A percentile compares a stretch with the other conserved stretches of the same genome.
These are phyloP conservation scores for Globisporangium barbulae DNA, from an alignment of 352 stramenopile genomes.

Conservation along the genomic window DNA sequence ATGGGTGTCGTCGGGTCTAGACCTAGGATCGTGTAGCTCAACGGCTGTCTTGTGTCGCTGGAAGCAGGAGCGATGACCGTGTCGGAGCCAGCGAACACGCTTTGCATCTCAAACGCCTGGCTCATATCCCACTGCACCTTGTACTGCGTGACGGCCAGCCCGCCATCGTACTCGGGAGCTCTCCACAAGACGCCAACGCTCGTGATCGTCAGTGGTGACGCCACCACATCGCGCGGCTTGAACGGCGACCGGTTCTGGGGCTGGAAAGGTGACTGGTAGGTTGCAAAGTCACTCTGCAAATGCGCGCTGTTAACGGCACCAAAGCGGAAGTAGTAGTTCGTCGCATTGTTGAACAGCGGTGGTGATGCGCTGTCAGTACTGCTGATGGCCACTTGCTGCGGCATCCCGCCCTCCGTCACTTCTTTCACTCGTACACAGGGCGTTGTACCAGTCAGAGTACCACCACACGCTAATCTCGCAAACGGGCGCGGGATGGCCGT, in stretches of 20 bases:
- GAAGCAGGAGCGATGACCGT: constrained; percentile 21
- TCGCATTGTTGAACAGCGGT: constrained; percentile 19
- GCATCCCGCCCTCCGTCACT: constrained; percentile 34
- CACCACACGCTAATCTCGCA: constrained; percentile 43
- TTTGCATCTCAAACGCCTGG: constrained; percentile 75
- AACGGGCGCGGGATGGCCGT: constrained; percentile 26
- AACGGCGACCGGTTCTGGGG: constrained; percentile 28
- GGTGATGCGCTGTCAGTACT: background rate
- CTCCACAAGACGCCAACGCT: constrained; percentile 74
- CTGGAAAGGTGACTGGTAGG: constrained; percentile 20
- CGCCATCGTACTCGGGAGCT: constrained; percentile 60
- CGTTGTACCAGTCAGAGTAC: constrained; percentile 48
- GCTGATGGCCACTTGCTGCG: constrained; percentile 19
- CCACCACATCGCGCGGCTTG: constrained; percentile 25
- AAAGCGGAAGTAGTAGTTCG: constrained; percentile 45
- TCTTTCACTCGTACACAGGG: constrained; percentile 45
- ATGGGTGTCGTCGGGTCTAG: constrained; percentile 52
- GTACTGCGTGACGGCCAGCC: constrained; percentile 85
- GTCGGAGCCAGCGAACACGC: constrained; percentile 48
- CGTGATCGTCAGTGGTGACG: constrained; percentile 33
- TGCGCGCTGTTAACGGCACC: constrained; percentile 25
- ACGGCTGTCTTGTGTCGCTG: constrained; percentile 8
- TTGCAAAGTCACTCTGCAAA: constrained; percentile 31
- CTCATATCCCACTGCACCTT: constrained; percentile 92
- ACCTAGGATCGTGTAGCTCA: constrained; percentile 39